These are phyloP conservation scores for Nissolia schottii DNA, from an alignment of 306 rosid species.

Conservation along the genomic window DNA sequence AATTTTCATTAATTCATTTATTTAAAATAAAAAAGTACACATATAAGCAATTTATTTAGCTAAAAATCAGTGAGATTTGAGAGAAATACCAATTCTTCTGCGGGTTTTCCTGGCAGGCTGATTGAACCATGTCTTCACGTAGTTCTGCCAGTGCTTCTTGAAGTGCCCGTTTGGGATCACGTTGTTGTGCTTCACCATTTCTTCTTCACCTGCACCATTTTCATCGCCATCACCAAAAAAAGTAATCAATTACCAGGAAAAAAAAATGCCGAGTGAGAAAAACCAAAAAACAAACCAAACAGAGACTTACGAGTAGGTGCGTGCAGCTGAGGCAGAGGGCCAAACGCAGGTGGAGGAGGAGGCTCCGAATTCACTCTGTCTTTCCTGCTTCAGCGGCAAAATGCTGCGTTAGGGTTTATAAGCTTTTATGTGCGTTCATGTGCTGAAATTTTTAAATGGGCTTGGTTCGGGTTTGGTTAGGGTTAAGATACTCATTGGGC, in stretches of 20 bases:
- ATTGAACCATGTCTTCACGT: constrained; percentile 61
- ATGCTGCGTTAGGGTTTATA: not conserved
- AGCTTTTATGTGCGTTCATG: not conserved
- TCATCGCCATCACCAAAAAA: not conserved
- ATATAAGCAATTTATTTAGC: not conserved
- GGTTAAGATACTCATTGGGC: not conserved
- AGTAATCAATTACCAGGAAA: not conserved
- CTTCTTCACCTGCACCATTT: constrained; percentile 29
- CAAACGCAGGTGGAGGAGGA: not conserved
- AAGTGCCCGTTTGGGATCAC: constrained; percentile 60
- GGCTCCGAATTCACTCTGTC: not conserved
- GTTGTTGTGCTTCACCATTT: constrained; percentile 63
- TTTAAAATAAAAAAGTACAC: not conserved
- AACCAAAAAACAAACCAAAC: no score
- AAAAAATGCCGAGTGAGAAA: not conserved
- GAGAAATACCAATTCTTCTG: constrained; percentile 44
- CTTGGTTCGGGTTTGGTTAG: not conserved
- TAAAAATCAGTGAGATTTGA: not conserved
- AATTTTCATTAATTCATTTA: no score
- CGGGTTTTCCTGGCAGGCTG: constrained; percentile 60
- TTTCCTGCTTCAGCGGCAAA: not conserved
- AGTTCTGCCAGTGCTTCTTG: constrained; percentile 60
- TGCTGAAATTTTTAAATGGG: not conserved
- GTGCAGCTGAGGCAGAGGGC: not conserved
- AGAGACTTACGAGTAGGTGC: not conserved